Percentiles rank a stretch among this genome's conserved stretches.
Evolutionary conservation across 2,329 filamentous ascomycete genomes (phyloP).

Genomic region (Aspergillus sp.): DNA sequence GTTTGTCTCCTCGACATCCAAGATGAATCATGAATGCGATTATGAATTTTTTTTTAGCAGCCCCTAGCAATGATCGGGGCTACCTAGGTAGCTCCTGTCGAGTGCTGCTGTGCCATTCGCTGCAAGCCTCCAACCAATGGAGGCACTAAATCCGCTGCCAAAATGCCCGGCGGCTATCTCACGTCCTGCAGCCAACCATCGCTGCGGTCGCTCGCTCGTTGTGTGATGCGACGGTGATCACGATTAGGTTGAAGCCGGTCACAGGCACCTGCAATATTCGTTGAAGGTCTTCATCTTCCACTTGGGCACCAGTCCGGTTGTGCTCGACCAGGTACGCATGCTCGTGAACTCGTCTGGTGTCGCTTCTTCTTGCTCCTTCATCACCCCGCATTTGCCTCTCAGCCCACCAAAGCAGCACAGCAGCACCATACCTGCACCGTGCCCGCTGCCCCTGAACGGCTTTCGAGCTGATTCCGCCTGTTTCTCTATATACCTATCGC

Average conservation of each 20-base stretch:
- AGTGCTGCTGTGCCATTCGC: constrained; percentile 10
- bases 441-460: constrained; percentile 12
- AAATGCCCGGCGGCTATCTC: constrained; percentile 24
- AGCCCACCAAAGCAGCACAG: constrained; percentile 11
- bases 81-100: not conserved
- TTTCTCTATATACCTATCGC: not conserved
- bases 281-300: not conserved
- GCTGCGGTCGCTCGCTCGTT: constrained; percentile 8
- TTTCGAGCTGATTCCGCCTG: not conserved
- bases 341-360: not conserved
- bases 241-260: constrained; percentile 4
- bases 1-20: not conserved
- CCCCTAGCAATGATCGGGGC: not conserved
- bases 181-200: constrained; percentile 15
- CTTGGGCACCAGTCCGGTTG: not conserved
- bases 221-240: constrained; percentile 16
- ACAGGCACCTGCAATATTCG: constrained; percentile 1
- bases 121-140: constrained; percentile 21
- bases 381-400: constrained; percentile 10
- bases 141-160: constrained; percentile 10
- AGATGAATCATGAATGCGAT: not conserved
- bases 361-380: constrained; percentile 13
- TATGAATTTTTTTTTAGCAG: constrained; percentile 14
- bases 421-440: constrained; percentile 17
- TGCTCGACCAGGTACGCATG: not conserved